phyloP scores from a whole-genome alignment of 2,329 filamentous ascomycete genomes.

The Arthrinium phaeospermum region DNA sequence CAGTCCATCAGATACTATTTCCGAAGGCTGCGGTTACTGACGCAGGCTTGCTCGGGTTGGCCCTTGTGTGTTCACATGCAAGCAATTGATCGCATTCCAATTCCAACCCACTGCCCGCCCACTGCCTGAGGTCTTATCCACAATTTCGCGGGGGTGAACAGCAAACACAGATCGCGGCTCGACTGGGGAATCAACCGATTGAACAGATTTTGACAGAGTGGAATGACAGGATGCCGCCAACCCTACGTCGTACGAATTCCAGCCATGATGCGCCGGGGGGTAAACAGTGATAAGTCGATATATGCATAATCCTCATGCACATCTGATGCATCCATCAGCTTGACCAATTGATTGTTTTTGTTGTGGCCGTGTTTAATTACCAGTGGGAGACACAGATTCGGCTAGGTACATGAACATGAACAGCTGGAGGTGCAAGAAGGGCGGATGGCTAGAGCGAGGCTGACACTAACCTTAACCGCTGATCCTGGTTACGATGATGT shows the following conservation, averaged over 20 bases:
- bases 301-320: constrained; percentile 1
- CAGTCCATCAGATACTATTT: no score
- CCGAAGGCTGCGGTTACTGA: not conserved
- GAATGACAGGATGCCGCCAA: not conserved
- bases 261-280: not conserved
- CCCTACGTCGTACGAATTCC: constrained; percentile 3
- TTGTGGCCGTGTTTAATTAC: not conserved
- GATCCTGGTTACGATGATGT: not conserved
- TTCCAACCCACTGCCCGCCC: not conserved
- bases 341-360: not conserved
- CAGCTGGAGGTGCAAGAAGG: not conserved
- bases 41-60: not conserved
- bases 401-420: not conserved
- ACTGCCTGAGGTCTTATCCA: not conserved
- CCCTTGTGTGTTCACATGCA: constrained; percentile 5
- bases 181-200: not conserved
- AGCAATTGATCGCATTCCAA: not conserved
- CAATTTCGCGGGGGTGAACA: not conserved
- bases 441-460: constrained; percentile 6
- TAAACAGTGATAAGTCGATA: constrained; percentile 7
- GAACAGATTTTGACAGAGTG: not conserved
- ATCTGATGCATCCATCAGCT: not conserved
- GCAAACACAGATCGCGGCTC: not conserved
- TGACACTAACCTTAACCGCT: constrained; percentile 11
- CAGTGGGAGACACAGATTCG: not conserved